These are phyloP conservation scores for Pythium insidiosum DNA, from an alignment of 352 stramenopile species.

Conservation along the genomic window DNA sequence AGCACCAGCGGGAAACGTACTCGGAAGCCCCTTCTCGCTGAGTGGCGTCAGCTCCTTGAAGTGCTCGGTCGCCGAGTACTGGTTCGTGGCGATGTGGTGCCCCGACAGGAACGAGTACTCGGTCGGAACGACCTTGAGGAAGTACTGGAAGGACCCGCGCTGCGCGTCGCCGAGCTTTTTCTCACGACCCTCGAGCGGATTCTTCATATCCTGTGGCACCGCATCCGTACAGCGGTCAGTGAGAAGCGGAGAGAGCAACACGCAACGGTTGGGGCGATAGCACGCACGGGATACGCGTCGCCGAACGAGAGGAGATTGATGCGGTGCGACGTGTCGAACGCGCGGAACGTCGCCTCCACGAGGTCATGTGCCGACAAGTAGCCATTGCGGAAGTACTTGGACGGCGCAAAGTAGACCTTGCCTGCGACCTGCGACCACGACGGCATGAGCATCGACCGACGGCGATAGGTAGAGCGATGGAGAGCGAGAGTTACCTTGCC, in stretches of 20 bases:
- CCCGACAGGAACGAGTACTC: constrained; percentile 89
- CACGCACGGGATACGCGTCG: constrained; percentile 58
- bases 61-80: too few species aligned
- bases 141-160: constrained; percentile 79
- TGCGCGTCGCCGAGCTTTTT: constrained; percentile 43
- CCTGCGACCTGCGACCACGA: constrained; percentile 60
- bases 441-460: too few species aligned
- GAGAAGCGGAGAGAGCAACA: neutral
- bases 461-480: neutral
- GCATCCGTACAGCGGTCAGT: neutral
- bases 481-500: constrained; percentile 38
- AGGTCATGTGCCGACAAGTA: constrained; percentile 30
- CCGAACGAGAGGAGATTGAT: constrained; percentile 59
- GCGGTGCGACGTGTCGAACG: constrained; percentile 26
- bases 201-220: constrained; percentile 86
- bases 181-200: constrained; percentile 56
- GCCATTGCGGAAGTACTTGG: constrained; percentile 71
- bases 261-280: neutral
- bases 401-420: constrained; percentile 69
- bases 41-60: constrained; percentile 77
- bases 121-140: constrained; percentile 93
- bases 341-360: constrained; percentile 18
- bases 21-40: constrained; percentile 77
- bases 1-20: constrained; percentile 27
- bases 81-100: constrained; percentile 89